Conservation (phyloP, 2,329 filamentous ascomycete species). For the Trichophyton simii region DNA sequence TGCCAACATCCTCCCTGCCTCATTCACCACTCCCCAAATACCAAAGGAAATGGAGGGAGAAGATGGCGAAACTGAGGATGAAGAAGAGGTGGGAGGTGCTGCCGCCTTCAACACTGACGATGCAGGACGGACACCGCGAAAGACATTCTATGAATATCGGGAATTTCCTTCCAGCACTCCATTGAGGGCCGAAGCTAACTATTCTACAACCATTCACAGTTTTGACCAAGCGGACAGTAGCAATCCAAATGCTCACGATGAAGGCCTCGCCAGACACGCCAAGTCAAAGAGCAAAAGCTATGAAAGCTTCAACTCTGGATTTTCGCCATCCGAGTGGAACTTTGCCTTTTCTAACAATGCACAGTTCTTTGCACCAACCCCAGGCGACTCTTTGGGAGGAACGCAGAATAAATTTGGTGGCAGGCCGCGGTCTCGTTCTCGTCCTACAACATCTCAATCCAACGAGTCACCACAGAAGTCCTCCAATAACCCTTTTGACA, state of each 20-base stretch:
- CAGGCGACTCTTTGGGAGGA: conserved; percentile 7
- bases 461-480: conserved; percentile 10
- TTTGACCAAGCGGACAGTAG: neutral
- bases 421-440: conserved; percentile 7
- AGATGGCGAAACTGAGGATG: neutral
- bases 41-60: neutral
- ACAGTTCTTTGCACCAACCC: conserved; percentile 26
- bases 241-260: neutral
- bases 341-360: conserved; percentile 24
- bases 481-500: neutral
- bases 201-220: neutral
- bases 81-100: neutral
- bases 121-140: neutral
- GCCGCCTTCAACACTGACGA: neutral
- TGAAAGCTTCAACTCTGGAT: conserved; percentile 26
- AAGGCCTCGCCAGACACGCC: conserved; percentile 8
- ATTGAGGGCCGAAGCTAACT: neutral
- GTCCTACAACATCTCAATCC: conserved; percentile 12
- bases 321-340: conserved; percentile 32
- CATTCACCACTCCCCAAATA: neutral
- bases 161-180: neutral
- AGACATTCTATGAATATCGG: neutral
- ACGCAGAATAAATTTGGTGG: neutral
- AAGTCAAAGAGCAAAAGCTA: conserved; percentile 25
- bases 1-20: conserved; percentile 1